Percentiles rank a stretch among this genome's conserved stretches.
Conservation (phyloP, 108 stramenopile species). For the Epipyxis sp. region DNA sequence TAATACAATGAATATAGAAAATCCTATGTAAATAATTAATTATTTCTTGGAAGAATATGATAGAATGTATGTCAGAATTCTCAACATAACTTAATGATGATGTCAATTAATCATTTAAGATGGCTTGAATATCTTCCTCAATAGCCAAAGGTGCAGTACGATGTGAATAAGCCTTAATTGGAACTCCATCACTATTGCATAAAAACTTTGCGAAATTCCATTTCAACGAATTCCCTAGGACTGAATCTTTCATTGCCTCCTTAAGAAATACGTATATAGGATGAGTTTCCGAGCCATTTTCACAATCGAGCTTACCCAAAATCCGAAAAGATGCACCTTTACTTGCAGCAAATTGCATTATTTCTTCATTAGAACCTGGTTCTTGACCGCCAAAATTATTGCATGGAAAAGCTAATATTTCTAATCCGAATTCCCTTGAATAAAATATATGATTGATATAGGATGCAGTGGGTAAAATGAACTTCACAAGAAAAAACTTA, state of each 20-base stretch:
- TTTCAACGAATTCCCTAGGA: neutral
- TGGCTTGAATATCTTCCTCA: neutral
- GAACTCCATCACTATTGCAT: neutral
- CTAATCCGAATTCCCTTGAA: constrained; percentile 41
- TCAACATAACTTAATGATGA: too few relatives aligned
- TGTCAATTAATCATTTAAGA: too few relatives aligned
- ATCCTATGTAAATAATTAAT: too few relatives aligned
- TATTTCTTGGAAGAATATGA: too few relatives aligned
- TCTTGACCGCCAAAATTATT: constrained; percentile 60
- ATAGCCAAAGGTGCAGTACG: neutral
- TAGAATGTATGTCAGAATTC: too few relatives aligned
- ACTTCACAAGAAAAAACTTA: neutral
- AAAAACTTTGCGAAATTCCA: constrained; percentile 22
- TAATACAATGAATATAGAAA: too few relatives aligned
- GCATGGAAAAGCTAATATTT: constrained; percentile 61
- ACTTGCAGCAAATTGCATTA: constrained; percentile 1
- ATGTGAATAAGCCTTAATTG: neutral
- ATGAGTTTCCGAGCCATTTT: constrained; percentile 48
- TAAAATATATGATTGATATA: neutral
- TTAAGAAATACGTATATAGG: constrained; percentile 55
- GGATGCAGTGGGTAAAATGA: neutral
- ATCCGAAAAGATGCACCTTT: neutral
- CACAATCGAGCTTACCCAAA: constrained; percentile 55
- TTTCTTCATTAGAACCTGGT: constrained; percentile 2
- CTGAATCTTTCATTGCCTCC: neutral